Base-by-base conservation (phyloP, 352 stramenopile species). In the Globisporangium solare region DNA sequence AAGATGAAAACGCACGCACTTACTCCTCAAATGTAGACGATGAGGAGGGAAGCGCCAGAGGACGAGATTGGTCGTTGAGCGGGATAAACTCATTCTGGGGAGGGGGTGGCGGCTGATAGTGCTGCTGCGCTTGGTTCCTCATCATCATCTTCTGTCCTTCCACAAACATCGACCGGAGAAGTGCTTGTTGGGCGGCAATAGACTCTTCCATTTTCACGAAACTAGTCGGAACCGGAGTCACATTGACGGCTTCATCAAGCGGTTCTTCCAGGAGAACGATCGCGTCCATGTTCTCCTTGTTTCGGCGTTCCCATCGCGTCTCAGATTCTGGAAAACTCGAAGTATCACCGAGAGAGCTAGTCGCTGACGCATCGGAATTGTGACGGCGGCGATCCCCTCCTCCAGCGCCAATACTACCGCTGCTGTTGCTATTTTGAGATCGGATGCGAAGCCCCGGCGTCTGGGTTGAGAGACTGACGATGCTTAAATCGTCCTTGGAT, bases 201-300 rank as follows among this genome's bases (percentile, higher is more conserved):
- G 83, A 79, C 59, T 91, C 74, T 61, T 91, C 78, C 81, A 91
- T 88, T 56, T 83, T 84, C 7, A 68, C 71, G 49, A 91, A 91
- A 7, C 72, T 79, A 45, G 64, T 83, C 13, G 78, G 80, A 40
- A 90, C 66, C n/a, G 80, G 69, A 18, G 69, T 72, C 43, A 84
- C 69, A 24, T 67, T 67, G 27, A 79, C 63, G n/a, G 79, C 66
- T 15, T 76, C 68, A 42, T 78, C 73, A 6, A 35, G 27, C 2
- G 55, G 54, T 31, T 67, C 51, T 8, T 83, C 71, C 12, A 81
- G 52, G 47, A 83, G 32, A 24, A 74, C 58, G 22, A 73, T 60
- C 10, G 52, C 51, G 24, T 73, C 27, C 27, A 35, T 35, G 27
- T 42, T 8, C 18, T 60, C 54, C 13, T 69, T 52, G 6, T 60